Evolutionary conservation across 306 rosid genomes (phyloP), one percentile per base, ranked within the genome.

Genomic region (Prinsepia uniflora): DNA sequence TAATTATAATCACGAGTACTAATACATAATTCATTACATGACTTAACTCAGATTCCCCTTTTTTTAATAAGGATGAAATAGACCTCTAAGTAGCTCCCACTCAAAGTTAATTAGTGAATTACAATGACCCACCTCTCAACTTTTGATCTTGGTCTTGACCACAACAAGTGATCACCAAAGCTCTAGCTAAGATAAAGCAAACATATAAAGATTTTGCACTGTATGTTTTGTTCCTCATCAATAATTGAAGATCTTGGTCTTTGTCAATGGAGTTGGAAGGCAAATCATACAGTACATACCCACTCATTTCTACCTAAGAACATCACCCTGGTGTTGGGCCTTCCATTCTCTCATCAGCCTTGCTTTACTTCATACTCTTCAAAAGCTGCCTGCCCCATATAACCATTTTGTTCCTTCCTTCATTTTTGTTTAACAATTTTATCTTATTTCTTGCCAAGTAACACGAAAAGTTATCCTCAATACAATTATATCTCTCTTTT

Each of bases 241-340:
- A 65, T 70, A 30, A 75, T 75, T 68, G 43, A 57, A 46, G 70
- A 70, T 78, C 68, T 75, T 75, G 43, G 49, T 69, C 24, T 59
- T 65, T 59, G 34, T 65, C 66, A 60, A 39, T 36, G 50, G 58
- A 13, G 79, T 56, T 65, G 45, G 72, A 63, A 60, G 75, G 18
- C 50, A 46, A 53, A 22, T 53, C 20, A 18, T 18, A 53, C 57
- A 53, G 24, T 53, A 3, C 17, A 18, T 8, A 0, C 20, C 61
- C 9, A 13, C 5, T 49, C 13, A 56, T 56, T 3, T 20, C 39
- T 5, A 36, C 9, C 55, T 24, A 17, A 70, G 52, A 65, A 79
- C n/a, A 36, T 74, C 73, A 45, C 65, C 57, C 53, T 73, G 36
- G 36, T 30, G 36, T 30, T 30, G 77, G 75, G 66, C 70, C 75